These are phyloP conservation scores for Drosera capensis DNA, from an alignment of 148 eudicot genomes.

Conservation along the genomic window DNA sequence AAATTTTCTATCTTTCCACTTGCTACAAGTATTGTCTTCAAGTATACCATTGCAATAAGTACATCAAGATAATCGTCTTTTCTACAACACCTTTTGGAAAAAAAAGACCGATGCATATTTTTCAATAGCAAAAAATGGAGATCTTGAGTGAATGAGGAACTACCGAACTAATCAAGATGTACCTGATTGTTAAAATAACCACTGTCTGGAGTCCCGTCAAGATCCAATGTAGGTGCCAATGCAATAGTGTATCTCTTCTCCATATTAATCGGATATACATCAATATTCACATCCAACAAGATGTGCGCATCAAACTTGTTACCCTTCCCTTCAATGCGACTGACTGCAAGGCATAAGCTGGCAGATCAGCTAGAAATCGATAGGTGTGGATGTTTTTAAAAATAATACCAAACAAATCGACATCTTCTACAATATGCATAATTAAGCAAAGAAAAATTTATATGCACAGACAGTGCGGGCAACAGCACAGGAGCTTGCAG, in stretches of 20 bases:
- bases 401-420: too few relatives aligned
- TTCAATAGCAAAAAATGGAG: background rate
- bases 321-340: conserved; percentile 70
- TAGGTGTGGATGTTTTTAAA: background rate
- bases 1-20: too few relatives aligned
- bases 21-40: too few relatives aligned
- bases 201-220: conserved; percentile 79
- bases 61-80: too few relatives aligned
- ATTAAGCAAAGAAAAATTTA: too few relatives aligned
- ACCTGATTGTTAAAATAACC: conserved; percentile 90
- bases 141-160: background rate
- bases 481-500: too few relatives aligned
- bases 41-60: too few relatives aligned
- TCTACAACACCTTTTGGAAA: background rate
- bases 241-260: conserved; percentile 73
- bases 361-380: conserved; percentile 1
- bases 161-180: background rate
- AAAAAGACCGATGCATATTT: too few relatives aligned
- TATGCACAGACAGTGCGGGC: too few relatives aligned
- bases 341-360: conserved; percentile 33
- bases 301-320: conserved; percentile 62
- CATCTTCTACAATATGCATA: too few relatives aligned
- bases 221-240: conserved; percentile 60
- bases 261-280: conserved; percentile 59
- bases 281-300: conserved; percentile 68